Base-by-base conservation (phyloP, 768 basidiomycete genomes). In the Trametes maxima region DNA sequence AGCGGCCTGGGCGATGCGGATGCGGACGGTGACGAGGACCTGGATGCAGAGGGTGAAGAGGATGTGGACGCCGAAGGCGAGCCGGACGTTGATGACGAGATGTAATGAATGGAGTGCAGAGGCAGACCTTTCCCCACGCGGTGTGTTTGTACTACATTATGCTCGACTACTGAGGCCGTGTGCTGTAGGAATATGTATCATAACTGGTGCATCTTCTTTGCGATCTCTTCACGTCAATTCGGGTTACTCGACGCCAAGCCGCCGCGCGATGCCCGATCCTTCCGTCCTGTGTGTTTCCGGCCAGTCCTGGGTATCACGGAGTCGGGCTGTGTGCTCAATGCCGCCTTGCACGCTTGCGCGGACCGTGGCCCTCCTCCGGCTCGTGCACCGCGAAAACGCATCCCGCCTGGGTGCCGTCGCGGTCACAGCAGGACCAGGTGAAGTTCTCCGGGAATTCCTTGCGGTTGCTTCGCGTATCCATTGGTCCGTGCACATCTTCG, bases 381-480 rank as follows among this genome's bases (percentile, higher is more conserved):
- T 59, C 50, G 46, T 72, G 68, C 28, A 47, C 36, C 19, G 75
- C 75, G 52, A 59, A 69, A 19, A 78, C 75, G 55, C 71, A 72
- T 59, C 82, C 83, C 8, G 71, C 68, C 7, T 67, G 63, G 19
- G 53, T 65, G 5, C 78, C 80, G 48, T 76, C 66, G 45, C 68
- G 63, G n/a, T 78, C 73, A 62, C 84, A 85, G 63, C 83, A 85
- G 2, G 70, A 75, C 83, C 83, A 85, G 3, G 52, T 69, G 62
- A 83, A 85, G 51, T 78, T 77, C 58, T 83, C 77, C 1, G 82
- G 82, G 58, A 70, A 81, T 16, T 76, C 65, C 54, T 65, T 62
- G 54, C 77, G 75, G 67, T 79, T 81, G 36, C 69, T 63, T 17
- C 66, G 35, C 5, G 77, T 75, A 65, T 84, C 79, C 74, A 77